Evolutionary conservation across 495 filamentous ascomycete genomes (phyloP).

Genomic region (Poronia punctata): DNA sequence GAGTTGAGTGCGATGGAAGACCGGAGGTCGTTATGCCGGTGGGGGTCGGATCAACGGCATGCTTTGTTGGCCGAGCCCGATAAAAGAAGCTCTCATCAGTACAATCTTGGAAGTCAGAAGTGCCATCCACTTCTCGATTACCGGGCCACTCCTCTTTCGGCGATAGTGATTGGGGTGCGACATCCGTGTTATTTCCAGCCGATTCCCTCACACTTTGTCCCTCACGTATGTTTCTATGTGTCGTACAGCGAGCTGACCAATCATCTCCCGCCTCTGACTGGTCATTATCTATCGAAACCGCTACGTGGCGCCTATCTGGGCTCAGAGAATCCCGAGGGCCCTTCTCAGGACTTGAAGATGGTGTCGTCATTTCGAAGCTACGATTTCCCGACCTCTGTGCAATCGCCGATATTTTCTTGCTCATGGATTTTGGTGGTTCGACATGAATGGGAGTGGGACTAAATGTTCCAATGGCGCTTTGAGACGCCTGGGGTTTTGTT

Average conservation of each 20-base stretch:
- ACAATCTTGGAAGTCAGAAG: conserved; percentile 7
- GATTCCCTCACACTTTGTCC: no score
- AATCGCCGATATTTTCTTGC: not conserved
- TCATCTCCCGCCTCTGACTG: not conserved
- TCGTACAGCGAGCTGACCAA: not conserved
- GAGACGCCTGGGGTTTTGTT: conserved; percentile 10
- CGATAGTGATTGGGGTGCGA: not conserved
- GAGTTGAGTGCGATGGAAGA: not conserved
- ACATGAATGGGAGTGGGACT: conserved; percentile 15
- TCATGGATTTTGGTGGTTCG: not conserved
- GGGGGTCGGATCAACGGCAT: not conserved
- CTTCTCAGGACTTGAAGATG: conserved; percentile 16
- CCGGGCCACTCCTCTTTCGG: not conserved
- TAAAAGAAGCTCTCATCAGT: conserved; percentile 26
- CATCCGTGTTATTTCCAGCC: no score
- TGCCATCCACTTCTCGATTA: conserved; percentile 4
- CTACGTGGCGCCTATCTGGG: not conserved
- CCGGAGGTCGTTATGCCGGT: conserved; percentile 1
- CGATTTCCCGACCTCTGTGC: conserved; percentile 4
- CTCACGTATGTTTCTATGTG: no score
- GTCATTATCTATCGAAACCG: no score
- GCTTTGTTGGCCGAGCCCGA: conserved; percentile 16
- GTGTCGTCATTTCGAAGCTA: conserved; percentile 21
- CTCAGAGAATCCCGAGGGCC: not conserved
- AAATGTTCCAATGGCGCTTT: conserved; percentile 8